phyloP scores from a whole-genome alignment of 2,329 filamentous ascomycete species.

The Simplicillium sp. region DNA sequence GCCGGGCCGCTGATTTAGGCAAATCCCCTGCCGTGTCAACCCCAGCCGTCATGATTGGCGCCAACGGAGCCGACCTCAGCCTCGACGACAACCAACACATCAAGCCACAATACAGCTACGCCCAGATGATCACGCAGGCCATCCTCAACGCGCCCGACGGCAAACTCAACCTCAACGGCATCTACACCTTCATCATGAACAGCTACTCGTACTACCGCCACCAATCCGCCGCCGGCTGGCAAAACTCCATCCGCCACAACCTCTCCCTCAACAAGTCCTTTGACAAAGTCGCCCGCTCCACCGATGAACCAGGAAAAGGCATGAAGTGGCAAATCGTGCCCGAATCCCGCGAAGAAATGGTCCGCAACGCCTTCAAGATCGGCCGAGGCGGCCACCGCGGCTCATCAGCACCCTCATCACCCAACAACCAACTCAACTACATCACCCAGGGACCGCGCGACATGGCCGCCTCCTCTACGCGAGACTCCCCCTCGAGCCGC shows the following conservation, averaged over 20 bases:
- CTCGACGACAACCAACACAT: constrained; percentile 79
- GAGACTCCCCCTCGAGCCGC: constrained; percentile 40
- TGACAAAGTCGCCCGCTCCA: constrained; percentile 83
- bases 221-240: constrained; percentile 73
- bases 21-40: constrained; percentile 25
- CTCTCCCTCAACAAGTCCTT: constrained; percentile 91
- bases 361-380: constrained; percentile 58
- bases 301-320: constrained; percentile 92
- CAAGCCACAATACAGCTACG: constrained; percentile 94
- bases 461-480: constrained; percentile 28
- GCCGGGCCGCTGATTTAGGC: constrained; percentile 10
- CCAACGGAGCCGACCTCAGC: constrained; percentile 63
- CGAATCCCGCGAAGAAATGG: constrained; percentile 78
- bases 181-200: constrained; percentile 86
- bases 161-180: constrained; percentile 83
- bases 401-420: constrained; percentile 63
- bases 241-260: constrained; percentile 97
- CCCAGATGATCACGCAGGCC: constrained; percentile 92
- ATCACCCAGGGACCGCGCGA: constrained; percentile 50
- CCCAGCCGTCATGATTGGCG: constrained; percentile 25
- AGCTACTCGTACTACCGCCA: constrained; percentile 91
- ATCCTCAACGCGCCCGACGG: constrained; percentile 81
- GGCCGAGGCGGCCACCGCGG: constrained; percentile 56
- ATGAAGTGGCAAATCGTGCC: constrained; percentile 98
- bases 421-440: constrained; percentile 45